phyloP scores from a whole-genome alignment of 2,329 filamentous ascomycete species.

The Nakataea oryzae region DNA sequence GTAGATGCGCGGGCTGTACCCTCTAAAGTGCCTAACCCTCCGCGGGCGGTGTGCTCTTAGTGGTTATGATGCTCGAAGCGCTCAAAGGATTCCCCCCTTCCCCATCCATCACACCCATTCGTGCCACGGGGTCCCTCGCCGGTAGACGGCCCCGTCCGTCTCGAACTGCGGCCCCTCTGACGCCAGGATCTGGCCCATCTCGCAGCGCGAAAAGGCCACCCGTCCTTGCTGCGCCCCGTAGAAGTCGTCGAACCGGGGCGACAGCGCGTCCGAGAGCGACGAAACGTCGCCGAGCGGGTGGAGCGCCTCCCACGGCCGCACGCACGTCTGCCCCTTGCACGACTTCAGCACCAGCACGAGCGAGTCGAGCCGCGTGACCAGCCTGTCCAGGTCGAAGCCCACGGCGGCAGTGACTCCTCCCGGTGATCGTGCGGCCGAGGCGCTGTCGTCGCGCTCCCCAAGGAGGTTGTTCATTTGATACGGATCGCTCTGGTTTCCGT shows the following conservation, averaged over 20 bases:
- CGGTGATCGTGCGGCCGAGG: no score
- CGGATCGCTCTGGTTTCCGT: constrained; percentile 45
- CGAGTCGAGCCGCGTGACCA: constrained; percentile 42
- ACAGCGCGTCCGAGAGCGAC: constrained; percentile 22
- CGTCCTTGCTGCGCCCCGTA: not conserved
- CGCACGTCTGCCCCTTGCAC: constrained; percentile 42
- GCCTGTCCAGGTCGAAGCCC: constrained; percentile 22
- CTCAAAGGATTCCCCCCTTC: no score
- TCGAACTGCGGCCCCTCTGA: constrained; percentile 49
- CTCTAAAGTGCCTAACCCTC: no score
- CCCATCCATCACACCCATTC: constrained; percentile 21
- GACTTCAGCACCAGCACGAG: constrained; percentile 51
- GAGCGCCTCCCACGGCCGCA: constrained; percentile 44
- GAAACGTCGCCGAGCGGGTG: constrained; percentile 42
- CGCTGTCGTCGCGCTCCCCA: no score
- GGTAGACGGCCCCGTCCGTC: constrained; percentile 14
- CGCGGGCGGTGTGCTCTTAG: no score
- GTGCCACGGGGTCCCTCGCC: constrained; percentile 14
- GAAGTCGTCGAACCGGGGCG: not conserved
- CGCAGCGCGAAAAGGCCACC: not conserved
- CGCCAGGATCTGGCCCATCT: constrained; percentile 39
- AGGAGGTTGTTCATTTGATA: constrained; percentile 38
- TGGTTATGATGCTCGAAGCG: no score
- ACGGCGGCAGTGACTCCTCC: constrained; percentile 16
- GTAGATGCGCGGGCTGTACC: no score